phyloP scores from a whole-genome alignment of 331 rosid species.

The Arachis monticola region DNA sequence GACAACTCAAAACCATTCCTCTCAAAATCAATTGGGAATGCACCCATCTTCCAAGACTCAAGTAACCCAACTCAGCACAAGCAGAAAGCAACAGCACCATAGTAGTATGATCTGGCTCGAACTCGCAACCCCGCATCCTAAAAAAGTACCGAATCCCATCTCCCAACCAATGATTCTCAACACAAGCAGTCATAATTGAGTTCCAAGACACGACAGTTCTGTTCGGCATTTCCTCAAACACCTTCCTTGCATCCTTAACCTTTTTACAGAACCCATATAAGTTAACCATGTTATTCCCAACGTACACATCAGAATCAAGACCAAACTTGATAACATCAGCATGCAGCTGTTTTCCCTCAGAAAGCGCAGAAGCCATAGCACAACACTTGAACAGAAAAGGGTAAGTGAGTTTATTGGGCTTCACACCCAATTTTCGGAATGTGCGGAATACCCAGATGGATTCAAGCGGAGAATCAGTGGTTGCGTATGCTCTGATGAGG shows the following conservation, averaged over 20 bases:
- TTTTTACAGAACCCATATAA: constrained; percentile 76
- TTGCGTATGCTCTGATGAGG: constrained; percentile 72
- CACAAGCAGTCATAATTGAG: constrained; percentile 68
- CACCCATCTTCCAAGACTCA: constrained; percentile 76
- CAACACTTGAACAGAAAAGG: constrained; percentile 81
- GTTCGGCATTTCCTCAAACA: constrained; percentile 76
- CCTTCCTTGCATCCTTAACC: constrained; percentile 47
- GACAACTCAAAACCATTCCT: constrained; percentile 66
- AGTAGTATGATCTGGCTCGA: constrained; percentile 81
- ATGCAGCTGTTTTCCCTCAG: constrained; percentile 72
- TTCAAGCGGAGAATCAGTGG: constrained; percentile 53
- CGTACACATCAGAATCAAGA: constrained; percentile 68
- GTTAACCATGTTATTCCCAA: constrained; percentile 64
- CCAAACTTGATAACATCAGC: constrained; percentile 64
- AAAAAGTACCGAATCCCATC: constrained; percentile 64
- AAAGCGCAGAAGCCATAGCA: constrained; percentile 45
- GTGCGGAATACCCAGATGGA: constrained; percentile 59
- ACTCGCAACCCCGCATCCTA: constrained; percentile 66
- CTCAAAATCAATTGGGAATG: constrained; percentile 66
- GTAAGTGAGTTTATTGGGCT: constrained; percentile 70
- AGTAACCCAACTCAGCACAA: constrained; percentile 78
- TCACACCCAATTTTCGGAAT: constrained; percentile 60
- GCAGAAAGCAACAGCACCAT: constrained; percentile 77
- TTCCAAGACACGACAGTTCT: constrained; percentile 89
- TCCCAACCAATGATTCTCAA: constrained; percentile 57